Evolutionary conservation across 1,284 basidiomycete species (phyloP), one percentile per base, ranked within the genome.

Genomic region (Trichosporon sp.): DNA sequence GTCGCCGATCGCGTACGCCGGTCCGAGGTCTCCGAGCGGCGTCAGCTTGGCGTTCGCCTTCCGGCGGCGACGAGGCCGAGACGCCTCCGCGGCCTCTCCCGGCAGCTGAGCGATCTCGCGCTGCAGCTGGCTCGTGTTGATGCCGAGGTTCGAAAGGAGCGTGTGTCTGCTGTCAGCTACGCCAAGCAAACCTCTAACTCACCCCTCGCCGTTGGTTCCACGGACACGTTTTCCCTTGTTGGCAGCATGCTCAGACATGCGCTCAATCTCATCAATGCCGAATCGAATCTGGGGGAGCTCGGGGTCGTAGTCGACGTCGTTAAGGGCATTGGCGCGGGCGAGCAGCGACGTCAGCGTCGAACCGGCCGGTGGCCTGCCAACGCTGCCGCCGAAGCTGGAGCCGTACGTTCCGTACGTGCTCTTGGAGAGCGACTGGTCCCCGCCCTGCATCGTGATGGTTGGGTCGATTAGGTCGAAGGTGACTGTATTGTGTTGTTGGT

Each of bases 251-350:
- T 80, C 81, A 70, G 78, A 79, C 78, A 81, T 78, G 19, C 81
- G 74, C 74, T 83, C 81, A 70, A 83, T 81, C 76, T 83, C 81
- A 54, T 81, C 81, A 66, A 83, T 78, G 37, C 81, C 81, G 61
- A 80, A 78, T 31, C 79, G 74, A 73, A 83, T 79, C 72, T 80
- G 80, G 56, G 81, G 81, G 2, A 83, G 74, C 71, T 83, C 81
- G 31, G 78, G 74, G 68, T 78, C 78, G 70, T 76, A 71, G 63
- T 78, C 75, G 64, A 74, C 74, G 26, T 78, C 73, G 69, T 78
- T 77, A 72, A 82, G 77, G 37, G 78, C 76, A 68, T 83, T 80
- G 40, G 81, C 80, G 73, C 79, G 76, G 2, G 78, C 78, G 67
- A 83, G 75, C 2, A 83, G 75, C 19, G 78, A 78, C 3, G 77